Evolutionary conservation across 306 rosid species (phyloP).

Genomic region (Alnus glutinosa): DNA sequence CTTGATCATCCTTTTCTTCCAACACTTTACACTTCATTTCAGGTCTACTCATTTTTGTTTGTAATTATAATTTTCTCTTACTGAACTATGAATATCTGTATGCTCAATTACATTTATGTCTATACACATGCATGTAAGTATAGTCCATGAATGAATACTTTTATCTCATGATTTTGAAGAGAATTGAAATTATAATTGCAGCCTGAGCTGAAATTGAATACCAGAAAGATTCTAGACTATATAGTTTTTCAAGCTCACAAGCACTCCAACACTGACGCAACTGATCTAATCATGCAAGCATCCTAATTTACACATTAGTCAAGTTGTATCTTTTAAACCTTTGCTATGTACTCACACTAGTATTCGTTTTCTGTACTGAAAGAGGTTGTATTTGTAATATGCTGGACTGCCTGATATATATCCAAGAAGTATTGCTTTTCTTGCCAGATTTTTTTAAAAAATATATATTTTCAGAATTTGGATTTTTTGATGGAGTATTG

Average conservation of each 20-base stretch:
- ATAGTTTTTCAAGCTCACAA: background rate
- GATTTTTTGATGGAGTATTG: background rate
- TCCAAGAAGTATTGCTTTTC: background rate
- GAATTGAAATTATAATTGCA: background rate
- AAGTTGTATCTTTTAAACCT: background rate
- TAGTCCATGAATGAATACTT: background rate
- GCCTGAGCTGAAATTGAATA: background rate
- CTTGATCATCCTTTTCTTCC: conserved; percentile 99
- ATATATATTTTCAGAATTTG: background rate
- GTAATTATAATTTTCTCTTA: background rate
- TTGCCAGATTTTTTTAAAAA: background rate
- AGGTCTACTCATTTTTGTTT: conserved; percentile 46
- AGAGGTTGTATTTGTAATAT: background rate
- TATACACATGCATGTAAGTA: background rate
- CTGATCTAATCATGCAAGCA: background rate
- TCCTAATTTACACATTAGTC: background rate
- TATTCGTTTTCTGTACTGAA: background rate
- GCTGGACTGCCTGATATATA: background rate
- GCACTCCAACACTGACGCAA: background rate
- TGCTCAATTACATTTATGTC: background rate
- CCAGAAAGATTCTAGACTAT: background rate
- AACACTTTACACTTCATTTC: conserved; percentile 84
- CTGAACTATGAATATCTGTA: background rate
- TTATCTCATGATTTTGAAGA: background rate
- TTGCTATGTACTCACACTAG: background rate